phyloP scores from a whole-genome alignment of 2,329 filamentous ascomycete genomes.

The Xylariaceae sp. region DNA sequence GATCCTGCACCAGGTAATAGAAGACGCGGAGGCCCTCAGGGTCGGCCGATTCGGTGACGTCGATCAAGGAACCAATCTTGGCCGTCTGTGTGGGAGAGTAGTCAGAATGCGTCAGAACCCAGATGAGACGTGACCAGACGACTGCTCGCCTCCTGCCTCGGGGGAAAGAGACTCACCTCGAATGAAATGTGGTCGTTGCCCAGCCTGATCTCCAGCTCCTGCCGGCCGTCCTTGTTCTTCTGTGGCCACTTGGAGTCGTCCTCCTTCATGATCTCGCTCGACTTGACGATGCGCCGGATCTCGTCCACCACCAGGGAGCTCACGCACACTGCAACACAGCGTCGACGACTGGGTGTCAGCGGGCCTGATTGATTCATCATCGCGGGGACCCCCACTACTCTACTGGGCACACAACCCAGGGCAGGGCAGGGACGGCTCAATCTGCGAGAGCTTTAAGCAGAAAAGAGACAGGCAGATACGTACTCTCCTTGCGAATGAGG shows the following conservation, averaged over 20 bases:
- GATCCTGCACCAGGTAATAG: slow-evolving; percentile 95
- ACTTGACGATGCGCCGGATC: slow-evolving; percentile 94
- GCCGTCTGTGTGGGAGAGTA: slow-evolving; percentile 65
- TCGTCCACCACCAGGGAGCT: slow-evolving; percentile 85
- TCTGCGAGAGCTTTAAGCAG: too few species aligned
- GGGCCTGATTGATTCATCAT: slow-evolving; percentile 3
- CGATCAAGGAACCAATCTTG: slow-evolving; percentile 94
- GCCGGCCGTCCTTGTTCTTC: slow-evolving; percentile 97
- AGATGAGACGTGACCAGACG: too few species aligned
- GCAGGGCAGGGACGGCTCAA: too few species aligned
- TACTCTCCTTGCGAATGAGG: slow-evolving; percentile 98
- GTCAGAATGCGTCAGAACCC: too few species aligned
- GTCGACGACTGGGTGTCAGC: neutral
- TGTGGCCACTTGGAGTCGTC: slow-evolving; percentile 98
- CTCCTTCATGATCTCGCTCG: slow-evolving; percentile 97
- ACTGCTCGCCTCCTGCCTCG: too few species aligned
- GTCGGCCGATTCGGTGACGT: slow-evolving; percentile 92
- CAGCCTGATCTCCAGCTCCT: slow-evolving; percentile 90
- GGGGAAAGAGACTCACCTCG: slow-evolving; percentile 76
- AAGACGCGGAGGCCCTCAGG: slow-evolving; percentile 95
- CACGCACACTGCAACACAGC: slow-evolving; percentile 71
- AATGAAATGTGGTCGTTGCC: slow-evolving; percentile 97
- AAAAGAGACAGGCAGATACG: slow-evolving; percentile 27
- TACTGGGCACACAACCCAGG: too few species aligned
- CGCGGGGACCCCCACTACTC: neutral